Evolutionary conservation across 1,284 basidiomycete genomes (phyloP), one percentile per base, ranked within the genome.

Genomic region (Thelephora terrestris): DNA sequence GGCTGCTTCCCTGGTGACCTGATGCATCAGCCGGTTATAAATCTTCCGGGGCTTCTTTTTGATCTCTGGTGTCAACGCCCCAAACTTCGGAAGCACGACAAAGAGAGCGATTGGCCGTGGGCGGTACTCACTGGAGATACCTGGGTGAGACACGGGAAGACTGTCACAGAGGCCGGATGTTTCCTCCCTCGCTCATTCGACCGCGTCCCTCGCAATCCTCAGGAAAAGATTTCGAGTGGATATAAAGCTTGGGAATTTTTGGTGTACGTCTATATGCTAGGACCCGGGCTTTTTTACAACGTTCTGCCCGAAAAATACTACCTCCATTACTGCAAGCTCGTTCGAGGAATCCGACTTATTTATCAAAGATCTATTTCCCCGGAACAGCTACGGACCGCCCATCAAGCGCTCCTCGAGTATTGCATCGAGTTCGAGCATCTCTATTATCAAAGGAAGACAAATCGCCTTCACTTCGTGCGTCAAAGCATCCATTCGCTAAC

Each of bases 81-180:
- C 14, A 17, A 48, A 1, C 58, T 56, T 32, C 46, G 50, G n/a
- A 21, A 36, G 2, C 50, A 49, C 23, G 52, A 57, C 23, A 42
- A 42, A 17, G 50, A 50, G 12, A 18, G 2, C 0, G 46, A 36
- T 1, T 73, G 70, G 71, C 50, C 55, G 7, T 74, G 66, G 66
- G 62, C 53, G 0, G 53, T 61, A 4, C 52, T 73, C 0, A 49
- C 17, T 0, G 61, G 58, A 5, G 51, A 61, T 0, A 35, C 47
- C 0, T 72, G 71, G 71, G 57, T 54, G 14, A 35, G 24, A 4
- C 70, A 73, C 54, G 70, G 61, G 2, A 9, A 37, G 12, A 35
- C 29, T 3, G 57, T 64, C 24, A 59, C 50, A 1, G 44, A 9
- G 20, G 44, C 51, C 1, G 47, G 45, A 0, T 49, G 20, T 2